phyloP scores from a whole-genome alignment of 148 eudicot species.

The Hydrangea macrophylla region DNA sequence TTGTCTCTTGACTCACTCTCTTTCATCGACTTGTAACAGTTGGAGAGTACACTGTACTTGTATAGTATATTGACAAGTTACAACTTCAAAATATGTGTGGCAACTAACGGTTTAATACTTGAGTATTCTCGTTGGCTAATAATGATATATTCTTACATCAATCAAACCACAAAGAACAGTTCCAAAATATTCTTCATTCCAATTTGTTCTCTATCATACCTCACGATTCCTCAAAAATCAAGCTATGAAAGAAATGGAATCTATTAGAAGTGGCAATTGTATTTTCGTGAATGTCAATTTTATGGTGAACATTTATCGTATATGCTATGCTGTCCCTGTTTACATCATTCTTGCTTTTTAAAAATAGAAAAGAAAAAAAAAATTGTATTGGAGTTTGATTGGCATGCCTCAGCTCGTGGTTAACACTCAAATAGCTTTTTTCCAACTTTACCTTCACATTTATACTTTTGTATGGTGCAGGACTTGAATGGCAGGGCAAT shows the following conservation, averaged over 20 bases:
- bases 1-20: not conserved
- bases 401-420: not conserved
- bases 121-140: not conserved
- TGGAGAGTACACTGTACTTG: not conserved
- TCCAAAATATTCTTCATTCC: not conserved
- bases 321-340: not conserved
- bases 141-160: too few species aligned
- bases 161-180: not conserved
- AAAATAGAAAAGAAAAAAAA: too few species aligned
- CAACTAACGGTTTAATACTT: not conserved
- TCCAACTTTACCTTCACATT: not conserved
- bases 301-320: not conserved
- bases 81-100: not conserved
- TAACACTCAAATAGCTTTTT: conserved; percentile 5
- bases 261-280: not conserved
- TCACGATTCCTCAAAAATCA: not conserved
- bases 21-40: not conserved
- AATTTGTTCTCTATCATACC: not conserved
- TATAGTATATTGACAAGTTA: not conserved
- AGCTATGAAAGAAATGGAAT: not conserved
- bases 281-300: not conserved
- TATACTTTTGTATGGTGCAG: conserved; percentile 39
- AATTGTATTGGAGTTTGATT: conserved; percentile 3
- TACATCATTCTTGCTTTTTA: not conserved
- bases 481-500: conserved; percentile 79